These are phyloP conservation scores for Cicer pinnatifidum DNA, from an alignment of 306 rosid genomes.

Conservation along the genomic window DNA sequence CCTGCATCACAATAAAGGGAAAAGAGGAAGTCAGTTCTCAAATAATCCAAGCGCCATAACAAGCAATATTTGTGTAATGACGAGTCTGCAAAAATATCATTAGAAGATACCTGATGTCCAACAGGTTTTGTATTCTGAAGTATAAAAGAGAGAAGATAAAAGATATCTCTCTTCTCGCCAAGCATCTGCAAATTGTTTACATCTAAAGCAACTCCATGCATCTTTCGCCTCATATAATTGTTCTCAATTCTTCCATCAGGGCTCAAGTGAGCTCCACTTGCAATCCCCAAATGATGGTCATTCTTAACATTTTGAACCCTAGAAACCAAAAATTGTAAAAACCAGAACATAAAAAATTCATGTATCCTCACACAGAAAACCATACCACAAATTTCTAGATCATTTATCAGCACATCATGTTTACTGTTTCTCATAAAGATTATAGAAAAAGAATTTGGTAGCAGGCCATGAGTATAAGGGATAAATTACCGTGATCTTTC, in stretches of 20 bases:
- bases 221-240: conserved; percentile 59
- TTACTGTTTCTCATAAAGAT: conserved; percentile 1
- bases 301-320: conserved; percentile 51
- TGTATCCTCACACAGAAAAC: conserved; percentile 11
- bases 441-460: neutral
- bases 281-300: conserved; percentile 54
- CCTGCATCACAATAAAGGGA: conserved; percentile 64
- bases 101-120: conserved; percentile 89
- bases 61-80: conserved; percentile 2
- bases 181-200: conserved; percentile 69
- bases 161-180: conserved; percentile 83
- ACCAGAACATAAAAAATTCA: conserved; percentile 8
- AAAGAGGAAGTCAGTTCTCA: conserved; percentile 30
- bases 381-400: conserved; percentile 24
- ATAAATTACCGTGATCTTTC: conserved; percentile 77
- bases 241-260: conserved; percentile 53
- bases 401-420: conserved; percentile 21
- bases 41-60: conserved; percentile 25
- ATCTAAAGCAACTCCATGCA: conserved; percentile 69
- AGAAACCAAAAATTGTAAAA: conserved; percentile 42
- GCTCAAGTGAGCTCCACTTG: conserved; percentile 52
- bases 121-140: conserved; percentile 95
- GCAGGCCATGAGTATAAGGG: conserved; percentile 21
- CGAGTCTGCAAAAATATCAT: conserved; percentile 39
- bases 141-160: conserved; percentile 83